Conservation (phyloP, 2,329 filamentous ascomycete species). For the Lasiodiplodia sp. region DNA sequence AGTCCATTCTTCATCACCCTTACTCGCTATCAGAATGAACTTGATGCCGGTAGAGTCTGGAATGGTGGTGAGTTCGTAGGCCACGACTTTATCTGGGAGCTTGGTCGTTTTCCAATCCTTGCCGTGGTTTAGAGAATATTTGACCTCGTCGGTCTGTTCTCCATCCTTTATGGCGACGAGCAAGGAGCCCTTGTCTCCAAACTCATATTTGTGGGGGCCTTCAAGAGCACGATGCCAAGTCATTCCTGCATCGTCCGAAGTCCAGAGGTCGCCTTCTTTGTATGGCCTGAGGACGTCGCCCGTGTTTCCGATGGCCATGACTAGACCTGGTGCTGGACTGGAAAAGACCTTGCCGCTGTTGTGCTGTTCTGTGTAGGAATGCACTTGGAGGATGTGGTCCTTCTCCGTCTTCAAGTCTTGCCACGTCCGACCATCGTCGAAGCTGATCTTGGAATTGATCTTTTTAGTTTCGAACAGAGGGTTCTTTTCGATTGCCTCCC, state of each 20-base stretch:
- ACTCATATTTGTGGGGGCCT: slow-evolving; percentile 93
- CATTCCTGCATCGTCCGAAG: slow-evolving; percentile 89
- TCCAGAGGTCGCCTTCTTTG: slow-evolving; percentile 77
- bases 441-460: slow-evolving; percentile 83
- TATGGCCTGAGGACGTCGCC: slow-evolving; percentile 77
- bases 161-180: slow-evolving; percentile 81
- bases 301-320: slow-evolving; percentile 93
- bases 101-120: slow-evolving; percentile 79
- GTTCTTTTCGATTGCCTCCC: slow-evolving; percentile 71
- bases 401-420: slow-evolving; percentile 71
- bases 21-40: slow-evolving; percentile 76
- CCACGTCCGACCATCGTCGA: slow-evolving; percentile 92
- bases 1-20: slow-evolving; percentile 63
- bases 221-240: slow-evolving; percentile 80
- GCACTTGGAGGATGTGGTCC: slow-evolving; percentile 78
- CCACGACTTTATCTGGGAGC: slow-evolving; percentile 74
- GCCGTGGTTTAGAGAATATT: slow-evolving; percentile 90
- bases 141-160: slow-evolving; percentile 66
- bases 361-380: slow-evolving; percentile 85
- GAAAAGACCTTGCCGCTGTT: slow-evolving; percentile 91
- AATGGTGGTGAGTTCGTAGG: slow-evolving; percentile 81
- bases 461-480: slow-evolving; percentile 64
- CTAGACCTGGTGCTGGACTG: slow-evolving; percentile 87
- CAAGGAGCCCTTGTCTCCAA: slow-evolving; percentile 91
- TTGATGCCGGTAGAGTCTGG: slow-evolving; percentile 93